Base-by-base conservation (phyloP, 306 rosid genomes). In the Cicer arietinum region DNA sequence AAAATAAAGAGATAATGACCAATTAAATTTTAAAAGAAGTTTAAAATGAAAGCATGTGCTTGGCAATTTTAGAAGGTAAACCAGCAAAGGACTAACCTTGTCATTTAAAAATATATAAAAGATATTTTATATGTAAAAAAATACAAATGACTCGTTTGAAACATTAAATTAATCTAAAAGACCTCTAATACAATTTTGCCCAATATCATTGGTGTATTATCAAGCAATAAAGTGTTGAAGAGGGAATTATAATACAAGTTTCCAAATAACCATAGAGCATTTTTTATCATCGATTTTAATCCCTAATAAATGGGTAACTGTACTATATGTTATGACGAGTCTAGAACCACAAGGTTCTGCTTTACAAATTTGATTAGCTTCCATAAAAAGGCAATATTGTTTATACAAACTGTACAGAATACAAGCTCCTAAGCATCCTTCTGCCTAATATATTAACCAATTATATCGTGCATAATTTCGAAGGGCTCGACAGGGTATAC, bases 361-460 rank as follows among this genome's bases (percentile, higher is more conserved):
- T 45, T 10, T 10, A 51, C 45, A 77, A 69, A 47, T 77, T 50
- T 61, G 70, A 65, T 6, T 8, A 13, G 41, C 35, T 65, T n/a
- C 20, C 17, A 16, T 8, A 2, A 52, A 41, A 41, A 17, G 30
- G 5, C 14, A 2, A 42, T 41, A 12, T 43, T 30, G 4, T 30
- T 30, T 44, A 67, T 68, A 48, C 81, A 62, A 16, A 7, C 73
- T 71, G 54, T 66, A 67, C 71, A 82, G 6, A 41, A 20, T 42
- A 66, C 60, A 76, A 46, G 67, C 66, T 64, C 16, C 54, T 7
- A 66, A 64, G 16, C 70, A 30, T 39, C 16, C 18, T 30, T 59
- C 43, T 16, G 6, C 30, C 25, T n/a, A 6, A 17, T 42, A 69
- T 50, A 48, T 40, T 50, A 18, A 20, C 54, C 71, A 69, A 16